phyloP scores from a whole-genome alignment of 805 yeast genomes.

The Alloascoidea africana region DNA sequence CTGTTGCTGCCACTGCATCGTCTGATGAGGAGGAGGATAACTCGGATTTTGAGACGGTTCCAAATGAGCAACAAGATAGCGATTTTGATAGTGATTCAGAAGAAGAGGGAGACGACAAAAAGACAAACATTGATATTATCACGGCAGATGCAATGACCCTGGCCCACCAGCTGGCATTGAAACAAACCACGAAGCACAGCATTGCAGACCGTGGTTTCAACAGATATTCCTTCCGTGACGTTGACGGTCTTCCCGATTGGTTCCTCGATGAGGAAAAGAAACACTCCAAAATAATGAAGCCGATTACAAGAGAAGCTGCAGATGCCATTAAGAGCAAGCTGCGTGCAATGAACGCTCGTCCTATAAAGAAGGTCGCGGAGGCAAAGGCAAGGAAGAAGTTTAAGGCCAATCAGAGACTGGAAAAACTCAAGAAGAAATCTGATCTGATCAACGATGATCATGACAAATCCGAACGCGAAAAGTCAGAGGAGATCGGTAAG shows the following conservation, averaged over 20 bases:
- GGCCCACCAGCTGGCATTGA: conserved; percentile 90
- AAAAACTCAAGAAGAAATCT: conserved; percentile 82
- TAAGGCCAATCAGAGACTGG: conserved; percentile 79
- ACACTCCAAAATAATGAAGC: conserved; percentile 74
- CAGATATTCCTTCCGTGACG: conserved; percentile 82
- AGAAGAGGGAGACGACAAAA: conserved; percentile 10
- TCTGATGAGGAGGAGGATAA: conserved; percentile 8
- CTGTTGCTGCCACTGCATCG: conserved; percentile 6
- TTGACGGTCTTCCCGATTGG: conserved; percentile 93
- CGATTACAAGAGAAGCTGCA: conserved; percentile 91
- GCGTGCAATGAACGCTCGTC: conserved; percentile 85
- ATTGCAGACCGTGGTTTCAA: conserved; percentile 87
- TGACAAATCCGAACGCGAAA: conserved; percentile 81
- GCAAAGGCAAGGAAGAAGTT: conserved; percentile 93
- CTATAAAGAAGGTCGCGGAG: conserved; percentile 96
- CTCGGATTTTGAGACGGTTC: conserved; percentile 7
- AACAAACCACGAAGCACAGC: conserved; percentile 73
- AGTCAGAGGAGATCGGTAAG: conserved; percentile 82
- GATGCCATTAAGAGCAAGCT: conserved; percentile 60
- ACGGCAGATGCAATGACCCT: conserved; percentile 96
- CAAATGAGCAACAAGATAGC: conserved; percentile 5
- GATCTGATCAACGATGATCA: conserved; percentile 81
- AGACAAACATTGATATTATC: conserved; percentile 55
- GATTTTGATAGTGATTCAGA: conserved; percentile 11
- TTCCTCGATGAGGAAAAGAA: conserved; percentile 81